Base-by-base conservation (phyloP, 495 filamentous ascomycete species). In the Clohesyomyces aquaticus region DNA sequence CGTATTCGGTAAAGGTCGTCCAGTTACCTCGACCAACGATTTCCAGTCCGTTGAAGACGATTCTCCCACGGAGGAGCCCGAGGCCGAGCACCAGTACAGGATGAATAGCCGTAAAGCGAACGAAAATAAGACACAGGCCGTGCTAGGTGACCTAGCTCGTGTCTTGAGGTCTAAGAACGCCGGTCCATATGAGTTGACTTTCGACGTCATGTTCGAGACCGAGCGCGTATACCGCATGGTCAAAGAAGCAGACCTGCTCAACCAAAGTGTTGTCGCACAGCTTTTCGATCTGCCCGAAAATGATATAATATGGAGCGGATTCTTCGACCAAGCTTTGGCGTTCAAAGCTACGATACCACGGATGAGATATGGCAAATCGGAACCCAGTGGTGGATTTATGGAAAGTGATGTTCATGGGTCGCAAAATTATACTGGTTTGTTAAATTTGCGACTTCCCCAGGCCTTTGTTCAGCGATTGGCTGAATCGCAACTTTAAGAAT, bases 101-200 rank as follows among this genome's bases (percentile, higher is more conserved):
- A 22, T 27, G 56, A 28, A n/a, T 4, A 52, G 27, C n/a, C n/a
- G 21, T 18, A 52, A 11, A 51, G 55, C 21, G 55, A 57, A 18
- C 11, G 55, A 16, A 1, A 65, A 65, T 26, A 63, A 61, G 11
- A 14, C 61, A 46, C 18, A 55, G 60, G 3, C 45, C 49, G 55
- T 48, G 1, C 54, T 68, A 9, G 52, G 59, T 0, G 74, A 79
- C 43, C 64, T 81, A 18, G 76, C 81, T 0, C 71, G 71, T n/a
- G 71, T 81, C 2, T 70, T 83, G 10, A 71, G 80, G 3, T 78
- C 77, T 12, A 83, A 82, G 71, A 83, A 82, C 60, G 62, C 80
- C 0, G 81, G 80, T 0, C 80, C 81, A 2, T 82, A 71, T 60
- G 79, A 82, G 62, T 69, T 83, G 22, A 82, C 80, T 2, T 72